Evolutionary conservation across 1,284 basidiomycete species (phyloP), one percentile per base, ranked within the genome.

Genomic region (Apiotrichum sp.): DNA sequence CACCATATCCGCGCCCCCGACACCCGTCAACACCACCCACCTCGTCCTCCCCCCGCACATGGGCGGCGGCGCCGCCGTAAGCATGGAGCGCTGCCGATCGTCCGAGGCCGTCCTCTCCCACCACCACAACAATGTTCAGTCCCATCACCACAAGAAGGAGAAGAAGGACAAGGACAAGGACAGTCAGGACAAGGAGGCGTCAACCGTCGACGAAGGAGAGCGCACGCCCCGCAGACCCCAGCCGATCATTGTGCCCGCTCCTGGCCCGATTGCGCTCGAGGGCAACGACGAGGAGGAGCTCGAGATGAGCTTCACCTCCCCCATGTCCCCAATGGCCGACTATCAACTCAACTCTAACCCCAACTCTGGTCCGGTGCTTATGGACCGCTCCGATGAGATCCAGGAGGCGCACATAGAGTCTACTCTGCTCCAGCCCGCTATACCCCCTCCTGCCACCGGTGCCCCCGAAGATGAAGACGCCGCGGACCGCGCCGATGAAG

Each of bases 1-100:
- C 44, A 67, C 72, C 3, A 67, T 74, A 44, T 73, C 71, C 6
- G 72, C 72, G 3, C 72, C 72, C 10, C 65, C 67, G 1, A 74
- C 72, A 10, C 72, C 72, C 1, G 67, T 74, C 42, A 73, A 63
- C 16, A 62, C 70, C 5, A 74, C 71, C 2, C 72, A 74, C 53
- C 55, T 70, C 5, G 51, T 70, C 11, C 66, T 62, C 29, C 57
- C 55, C 31, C 61, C 65, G 6, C 65, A 66, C 43, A 54, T 66
- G 11, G 56, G 67, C 14, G 62, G 58, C 4, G 56, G 50, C 34
- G 22, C 22, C 22, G 55, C 53, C 32, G 43, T 52, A 9, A 63
- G 64, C 16, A 73, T 74, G 72, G 72, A 73, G 49, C 55, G 72
- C 45, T 71, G 71, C 45, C 62, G 69, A 22, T 70, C 68, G 7